A percentile compares a stretch with the other conserved stretches of the same genome.
phyloP scores from a whole-genome alignment of 148 eudicot genomes.

The Fagopyrum tataricum region DNA sequence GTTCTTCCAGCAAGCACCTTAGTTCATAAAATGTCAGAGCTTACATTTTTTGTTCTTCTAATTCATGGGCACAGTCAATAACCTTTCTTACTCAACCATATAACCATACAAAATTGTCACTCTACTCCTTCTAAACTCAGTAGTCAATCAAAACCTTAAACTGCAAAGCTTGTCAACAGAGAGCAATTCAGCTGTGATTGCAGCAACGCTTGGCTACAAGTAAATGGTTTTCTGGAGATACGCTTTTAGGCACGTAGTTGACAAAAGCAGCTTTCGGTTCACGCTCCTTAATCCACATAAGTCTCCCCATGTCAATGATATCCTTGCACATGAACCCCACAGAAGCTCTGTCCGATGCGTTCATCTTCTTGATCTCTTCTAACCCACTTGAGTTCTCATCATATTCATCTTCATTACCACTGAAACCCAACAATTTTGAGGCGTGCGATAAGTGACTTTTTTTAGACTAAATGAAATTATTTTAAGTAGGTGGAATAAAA shows the following conservation, averaged over 20 bases:
- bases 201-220: conserved; percentile 43
- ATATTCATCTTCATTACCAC: conserved; percentile 24
- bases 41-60: no score
- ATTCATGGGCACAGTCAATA: no score
- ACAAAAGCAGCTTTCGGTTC: conserved; percentile 59
- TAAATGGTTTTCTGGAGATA: conserved; percentile 88
- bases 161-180: conserved; percentile 1
- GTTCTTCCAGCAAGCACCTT: no score
- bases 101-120: not conserved
- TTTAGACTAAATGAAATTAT: not conserved
- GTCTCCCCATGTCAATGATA: conserved; percentile 79
- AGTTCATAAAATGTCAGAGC: no score
- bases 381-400: conserved; percentile 27
- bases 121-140: not conserved
- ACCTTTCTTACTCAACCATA: no score
- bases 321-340: conserved; percentile 97
- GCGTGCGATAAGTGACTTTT: not conserved
- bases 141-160: not conserved
- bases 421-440: not conserved
- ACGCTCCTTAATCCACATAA: conserved; percentile 65
- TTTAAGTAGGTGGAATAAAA: not conserved
- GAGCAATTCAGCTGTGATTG: not conserved
- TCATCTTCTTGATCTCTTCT: conserved; percentile 49
- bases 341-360: conserved; percentile 57
- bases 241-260: conserved; percentile 60